Evolutionary conservation across 805 yeast species (phyloP), one percentile per base, ranked within the genome.

Genomic region (Candida sakaeoensis): DNA sequence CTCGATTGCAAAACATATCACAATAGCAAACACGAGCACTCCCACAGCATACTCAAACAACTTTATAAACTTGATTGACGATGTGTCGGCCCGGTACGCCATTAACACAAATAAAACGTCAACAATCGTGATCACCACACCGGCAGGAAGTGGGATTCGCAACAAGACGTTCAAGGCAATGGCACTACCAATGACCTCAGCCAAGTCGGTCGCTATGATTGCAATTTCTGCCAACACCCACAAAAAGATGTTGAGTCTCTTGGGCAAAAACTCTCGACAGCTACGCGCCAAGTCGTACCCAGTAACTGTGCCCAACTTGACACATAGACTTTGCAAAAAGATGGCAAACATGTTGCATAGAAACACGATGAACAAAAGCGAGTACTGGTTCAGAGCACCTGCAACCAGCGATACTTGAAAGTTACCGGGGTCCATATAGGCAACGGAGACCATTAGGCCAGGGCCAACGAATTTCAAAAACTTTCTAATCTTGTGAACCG

Each of bases 401-500:
- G 75, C 77, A 8, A 68, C 70, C 22, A 31, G 23, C 4, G 34
- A 31, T 5, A 31, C 34, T 15, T 31, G 21, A n/a, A 31, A 36
- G 47, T 72, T 72, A 51, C 78, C 78, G 9, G 78, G 78, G 47
- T 72, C 78, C 72, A 72, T 71, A 47, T 72, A 72, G 2, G 77
- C 75, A 27, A 72, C 77, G 17, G 70, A 55, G 8, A 72, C 65
- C 65, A 72, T 65, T 5, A 72, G 43, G 0, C 77, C 77, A 1
- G 77, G 78, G 5, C 78, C 78, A 5, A 71, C 54, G 49, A 43
- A 66, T 41, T 28, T 28, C 16, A 28, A 12, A 28, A 28, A 28
- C 5, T 17, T 28, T 15, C 32, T 28, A 8, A 28, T 5, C 16
- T 28, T 17, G 5, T 28, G 17, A 10, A 28, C 5, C 14, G 32